Conservation (phyloP, 2,329 filamentous ascomycete genomes). For the Ustulina deusta region DNA sequence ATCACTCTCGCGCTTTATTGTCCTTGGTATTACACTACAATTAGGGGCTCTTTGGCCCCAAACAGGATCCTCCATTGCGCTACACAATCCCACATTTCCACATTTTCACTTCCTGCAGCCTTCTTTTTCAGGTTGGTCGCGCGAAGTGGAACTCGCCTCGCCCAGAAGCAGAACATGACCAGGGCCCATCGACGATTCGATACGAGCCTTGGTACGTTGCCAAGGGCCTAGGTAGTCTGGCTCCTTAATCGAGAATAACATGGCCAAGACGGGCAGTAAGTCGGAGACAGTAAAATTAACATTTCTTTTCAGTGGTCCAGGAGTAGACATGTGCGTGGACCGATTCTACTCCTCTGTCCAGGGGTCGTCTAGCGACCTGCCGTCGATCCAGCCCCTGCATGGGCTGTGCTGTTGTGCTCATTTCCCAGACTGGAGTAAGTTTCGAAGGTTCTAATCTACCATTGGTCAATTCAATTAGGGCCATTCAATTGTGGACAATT, state of each 20-base stretch:
- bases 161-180: conserved; percentile 21
- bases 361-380: conserved; percentile 23
- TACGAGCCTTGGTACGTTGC: conserved; percentile 31
- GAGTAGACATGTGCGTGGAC: conserved; percentile 21
- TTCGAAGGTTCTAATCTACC: conserved; percentile 1
- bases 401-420: conserved; percentile 35
- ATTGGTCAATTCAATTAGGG: conserved; percentile 26
- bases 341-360: conserved; percentile 26
- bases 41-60: conserved; percentile 32
- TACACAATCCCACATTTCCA: conserved; percentile 36
- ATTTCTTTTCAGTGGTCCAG: conserved; percentile 22
- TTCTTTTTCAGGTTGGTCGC: conserved; percentile 31
- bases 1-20: conserved; percentile 33
- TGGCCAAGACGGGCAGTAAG: conserved; percentile 25
- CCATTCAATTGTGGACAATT: conserved; percentile 6
- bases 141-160: conserved; percentile 33
- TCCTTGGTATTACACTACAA: conserved; percentile 24
- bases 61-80: conserved; percentile 21
- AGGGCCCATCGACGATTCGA: conserved; percentile 24
- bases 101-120: conserved; percentile 26
- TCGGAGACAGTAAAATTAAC: conserved; percentile 35
- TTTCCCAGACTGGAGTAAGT: conserved; percentile 31
- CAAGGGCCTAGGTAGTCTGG: conserved; percentile 23
- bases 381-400: conserved; percentile 28
- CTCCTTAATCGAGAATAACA: conserved; percentile 23